Base-by-base conservation (phyloP, 192 early-diverging fungal species). In the Coemansia sp. region DNA sequence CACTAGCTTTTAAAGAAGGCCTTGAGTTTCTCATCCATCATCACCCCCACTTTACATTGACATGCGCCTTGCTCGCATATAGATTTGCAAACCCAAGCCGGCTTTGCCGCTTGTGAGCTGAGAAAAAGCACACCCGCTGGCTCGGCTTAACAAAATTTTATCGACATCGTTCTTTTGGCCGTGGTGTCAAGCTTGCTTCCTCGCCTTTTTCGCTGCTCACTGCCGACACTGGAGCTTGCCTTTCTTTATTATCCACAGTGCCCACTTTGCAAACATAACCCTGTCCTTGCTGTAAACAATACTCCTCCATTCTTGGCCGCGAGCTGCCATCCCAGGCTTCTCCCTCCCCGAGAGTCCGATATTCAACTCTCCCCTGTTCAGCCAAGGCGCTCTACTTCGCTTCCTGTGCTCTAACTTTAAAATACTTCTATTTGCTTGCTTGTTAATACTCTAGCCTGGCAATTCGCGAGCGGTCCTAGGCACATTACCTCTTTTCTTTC, bases 81-180 rank as follows among this genome's bases (percentile, higher is more conserved):
- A 63, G 70, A 66, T 66, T 60, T 72, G 23, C 69, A 64, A 60
- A 36, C 12, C 69, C 58, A 29, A 53, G 48, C 57, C 70, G 58
- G 34, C 42, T 48, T 69, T 69, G 61, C 55, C 27, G 17, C 60
- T 63, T 62, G 68, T 63, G 62, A 39, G 62, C 62, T 62, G 37
- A 37, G 38, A 37, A 42, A 62, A 62, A 37, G 37, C n/a, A 19
- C 31, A 14, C 34, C 31, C 17, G 34, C 59, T 61, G 61, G 34
- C 36, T 62, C 61, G 36, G 27, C 61, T 62, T 32, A 62, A 34
- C 36, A 62, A 62, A 62, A 41, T 62, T 62, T 62, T 55, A 11
- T 21, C 46, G 46, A n/a, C 46, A 48, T 19, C 8, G 50, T 27
- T 19, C 21, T 23, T 51, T 48, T 48, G 46, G n/a, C 19, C 19